These are phyloP conservation scores for Calonectria honghensis DNA, from an alignment of 2,329 filamentous ascomycete species.

Conservation along the genomic window DNA sequence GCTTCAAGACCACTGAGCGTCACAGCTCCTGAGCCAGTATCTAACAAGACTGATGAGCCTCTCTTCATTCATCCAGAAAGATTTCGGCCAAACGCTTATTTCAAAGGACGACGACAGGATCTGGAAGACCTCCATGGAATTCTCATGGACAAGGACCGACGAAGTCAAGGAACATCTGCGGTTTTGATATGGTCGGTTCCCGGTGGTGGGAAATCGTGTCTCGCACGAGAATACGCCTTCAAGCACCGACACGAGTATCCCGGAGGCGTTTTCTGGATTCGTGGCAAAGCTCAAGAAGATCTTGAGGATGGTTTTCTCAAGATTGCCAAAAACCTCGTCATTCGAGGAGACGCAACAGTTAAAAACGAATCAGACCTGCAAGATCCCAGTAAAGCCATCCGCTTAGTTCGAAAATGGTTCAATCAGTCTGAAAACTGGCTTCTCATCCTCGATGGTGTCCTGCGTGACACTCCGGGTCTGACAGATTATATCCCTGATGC, in stretches of 20 bases:
- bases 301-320: slow-evolving; percentile 52
- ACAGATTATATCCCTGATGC: slow-evolving; percentile 48
- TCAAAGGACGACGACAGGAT: slow-evolving; percentile 46
- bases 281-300: slow-evolving; percentile 51
- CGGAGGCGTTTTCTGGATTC: slow-evolving; percentile 52
- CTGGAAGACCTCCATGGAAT: slow-evolving; percentile 49
- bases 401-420: slow-evolving; percentile 49
- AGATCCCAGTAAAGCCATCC: slow-evolving; percentile 43
- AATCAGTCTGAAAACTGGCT: slow-evolving; percentile 50
- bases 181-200: slow-evolving; percentile 51
- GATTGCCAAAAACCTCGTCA: slow-evolving; percentile 47
- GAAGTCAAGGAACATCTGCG: slow-evolving; percentile 50
- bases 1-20: slow-evolving; percentile 22
- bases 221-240: slow-evolving; percentile 53
- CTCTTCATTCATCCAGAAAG: slow-evolving; percentile 52
- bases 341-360: slow-evolving; percentile 41
- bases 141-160: slow-evolving; percentile 46
- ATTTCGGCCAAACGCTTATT: slow-evolving; percentile 52
- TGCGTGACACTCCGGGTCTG: slow-evolving; percentile 48
- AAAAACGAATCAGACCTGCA: slow-evolving; percentile 45
- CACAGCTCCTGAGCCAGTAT: slow-evolving; percentile 14
- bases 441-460: slow-evolving; percentile 50
- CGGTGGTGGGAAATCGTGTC: slow-evolving; percentile 51
- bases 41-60: slow-evolving; percentile 34
- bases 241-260: slow-evolving; percentile 48